A percentile compares a stretch with the other conserved stretches of the same genome.
phyloP scores from a whole-genome alignment of 345 rosid genomes.

The Citrus trifoliata region DNA sequence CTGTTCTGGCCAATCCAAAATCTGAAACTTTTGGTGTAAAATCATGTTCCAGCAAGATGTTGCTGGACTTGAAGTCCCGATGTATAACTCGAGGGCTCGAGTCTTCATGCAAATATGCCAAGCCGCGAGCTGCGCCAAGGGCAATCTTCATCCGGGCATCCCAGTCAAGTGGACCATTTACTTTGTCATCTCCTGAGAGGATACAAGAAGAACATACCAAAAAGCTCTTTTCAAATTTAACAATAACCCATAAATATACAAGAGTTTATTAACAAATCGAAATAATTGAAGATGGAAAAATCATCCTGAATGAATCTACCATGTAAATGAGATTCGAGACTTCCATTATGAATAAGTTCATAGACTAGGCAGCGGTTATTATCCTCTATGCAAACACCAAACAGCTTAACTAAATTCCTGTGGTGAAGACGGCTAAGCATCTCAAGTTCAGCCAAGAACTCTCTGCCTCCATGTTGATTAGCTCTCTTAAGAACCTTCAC shows the following conservation, averaged over 20 bases:
- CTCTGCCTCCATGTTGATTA: conserved; percentile 56
- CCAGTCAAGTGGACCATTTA: conserved; percentile 56
- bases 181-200: conserved; percentile 49
- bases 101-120: conserved; percentile 81
- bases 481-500: conserved; percentile 72
- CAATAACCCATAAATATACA: not conserved
- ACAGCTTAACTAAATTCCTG: conserved; percentile 61
- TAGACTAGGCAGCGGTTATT: conserved; percentile 54
- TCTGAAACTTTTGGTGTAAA: conserved; percentile 73
- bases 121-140: conserved; percentile 75
- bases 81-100: conserved; percentile 72
- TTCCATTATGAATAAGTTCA: conserved; percentile 69
- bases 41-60: conserved; percentile 69
- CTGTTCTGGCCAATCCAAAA: conserved; percentile 76
- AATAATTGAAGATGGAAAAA: not conserved
- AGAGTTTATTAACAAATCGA: not conserved
- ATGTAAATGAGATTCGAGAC: conserved; percentile 70
- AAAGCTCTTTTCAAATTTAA: not conserved
- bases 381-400: conserved; percentile 57
- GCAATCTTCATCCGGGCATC: conserved; percentile 71
- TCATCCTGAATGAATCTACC: conserved; percentile 28
- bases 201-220: conserved; percentile 3
- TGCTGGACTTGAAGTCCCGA: conserved; percentile 73
- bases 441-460: conserved; percentile 75
- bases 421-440: conserved; percentile 83